Evolutionary conservation across 2,329 filamentous ascomycete genomes (phyloP).

Genomic region (Colletotrichum camelliae): DNA sequence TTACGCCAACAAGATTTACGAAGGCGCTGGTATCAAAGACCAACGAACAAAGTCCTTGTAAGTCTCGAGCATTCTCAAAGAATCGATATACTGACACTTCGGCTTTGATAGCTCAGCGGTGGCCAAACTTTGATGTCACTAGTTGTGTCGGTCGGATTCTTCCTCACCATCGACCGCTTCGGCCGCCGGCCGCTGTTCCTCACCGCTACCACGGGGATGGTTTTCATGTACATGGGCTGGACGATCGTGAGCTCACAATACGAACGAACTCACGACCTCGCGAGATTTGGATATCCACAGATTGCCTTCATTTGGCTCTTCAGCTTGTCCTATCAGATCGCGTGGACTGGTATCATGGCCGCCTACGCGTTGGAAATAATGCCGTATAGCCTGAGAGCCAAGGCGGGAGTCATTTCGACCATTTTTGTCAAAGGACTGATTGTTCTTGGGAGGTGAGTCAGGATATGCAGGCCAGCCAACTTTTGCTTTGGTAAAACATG

Average conservation of each 20-base stretch:
- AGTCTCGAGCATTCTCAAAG: background rate
- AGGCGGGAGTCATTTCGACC: background rate
- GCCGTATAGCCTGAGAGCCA: background rate
- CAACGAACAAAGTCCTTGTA: background rate
- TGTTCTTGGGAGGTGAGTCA: background rate
- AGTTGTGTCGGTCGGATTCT: background rate
- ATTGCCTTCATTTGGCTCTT: background rate
- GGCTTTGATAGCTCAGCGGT: background rate
- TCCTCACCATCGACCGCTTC: background rate
- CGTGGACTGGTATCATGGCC: background rate
- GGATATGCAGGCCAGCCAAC: background rate
- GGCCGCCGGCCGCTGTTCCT: background rate
- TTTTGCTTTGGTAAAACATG: background rate
- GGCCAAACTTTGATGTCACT: background rate
- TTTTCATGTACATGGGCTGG: background rate
- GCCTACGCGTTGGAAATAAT: background rate
- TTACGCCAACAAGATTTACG: background rate
- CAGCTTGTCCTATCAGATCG: background rate
- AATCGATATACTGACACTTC: background rate
- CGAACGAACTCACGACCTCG: background rate
- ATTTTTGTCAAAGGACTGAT: background rate
- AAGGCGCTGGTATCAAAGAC: background rate
- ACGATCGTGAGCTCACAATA: background rate
- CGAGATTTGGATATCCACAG: background rate
- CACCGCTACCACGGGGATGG: background rate